A percentile compares a stretch with the other conserved stretches of the same genome.
Evolutionary conservation across 2,329 filamentous ascomycete genomes (phyloP).

Genomic region (Drechslerella dactyloides): DNA sequence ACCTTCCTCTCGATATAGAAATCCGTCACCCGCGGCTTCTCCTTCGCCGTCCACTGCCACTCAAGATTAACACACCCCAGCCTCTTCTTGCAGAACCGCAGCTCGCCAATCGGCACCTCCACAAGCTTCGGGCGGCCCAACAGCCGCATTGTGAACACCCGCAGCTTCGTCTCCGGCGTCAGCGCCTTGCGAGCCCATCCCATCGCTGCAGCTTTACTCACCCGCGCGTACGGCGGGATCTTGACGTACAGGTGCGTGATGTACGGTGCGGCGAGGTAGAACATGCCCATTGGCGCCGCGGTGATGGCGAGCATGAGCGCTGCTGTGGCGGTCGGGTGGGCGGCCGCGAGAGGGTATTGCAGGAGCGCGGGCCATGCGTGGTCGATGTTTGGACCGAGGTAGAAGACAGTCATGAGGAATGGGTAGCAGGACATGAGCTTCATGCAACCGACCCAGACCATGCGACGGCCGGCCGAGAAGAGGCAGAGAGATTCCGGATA

Average conservation of each 20-base stretch:
- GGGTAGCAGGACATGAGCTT: conserved; percentile 45
- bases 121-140: conserved; percentile 52
- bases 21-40: conserved; percentile 38
- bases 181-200: conserved; percentile 45
- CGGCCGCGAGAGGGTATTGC: conserved; percentile 22
- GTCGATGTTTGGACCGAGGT: conserved; percentile 43
- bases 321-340: conserved; percentile 31
- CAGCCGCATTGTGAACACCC: conserved; percentile 52
- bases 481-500: conserved; percentile 46
- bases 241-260: conserved; percentile 53
- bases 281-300: conserved; percentile 44
- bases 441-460: conserved; percentile 44
- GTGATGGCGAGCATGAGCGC: conserved; percentile 19
- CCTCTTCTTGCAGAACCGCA: conserved; percentile 51
- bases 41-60: conserved; percentile 35
- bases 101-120: conserved; percentile 51
- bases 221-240: conserved; percentile 53
- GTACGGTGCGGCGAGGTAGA: conserved; percentile 52
- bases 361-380: conserved; percentile 32
- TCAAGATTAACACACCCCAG: conserved; percentile 54
- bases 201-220: conserved; percentile 37
- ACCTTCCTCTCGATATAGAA: conserved; percentile 42
- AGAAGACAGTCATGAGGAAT: conserved; percentile 50
- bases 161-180: conserved; percentile 47
- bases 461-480: conserved; percentile 42